phyloP scores from a whole-genome alignment of 2,329 filamentous ascomycete genomes.

The Keithomyces neogunnii region DNA sequence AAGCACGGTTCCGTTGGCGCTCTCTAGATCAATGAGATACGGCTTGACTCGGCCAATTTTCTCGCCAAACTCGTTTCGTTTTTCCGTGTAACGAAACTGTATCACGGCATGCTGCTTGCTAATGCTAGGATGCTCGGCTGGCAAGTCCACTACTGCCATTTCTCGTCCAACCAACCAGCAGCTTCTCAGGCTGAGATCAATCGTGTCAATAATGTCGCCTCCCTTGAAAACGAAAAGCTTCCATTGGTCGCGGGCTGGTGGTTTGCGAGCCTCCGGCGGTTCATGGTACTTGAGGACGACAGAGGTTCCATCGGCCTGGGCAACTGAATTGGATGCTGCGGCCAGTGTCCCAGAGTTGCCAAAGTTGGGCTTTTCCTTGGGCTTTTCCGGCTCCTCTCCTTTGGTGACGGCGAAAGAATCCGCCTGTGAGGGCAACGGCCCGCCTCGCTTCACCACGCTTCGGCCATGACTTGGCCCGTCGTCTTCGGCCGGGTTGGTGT shows the following conservation, averaged over 20 bases:
- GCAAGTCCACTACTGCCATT: slow-evolving; percentile 68
- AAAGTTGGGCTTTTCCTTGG: slow-evolving; percentile 86
- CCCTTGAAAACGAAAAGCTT: slow-evolving; percentile 91
- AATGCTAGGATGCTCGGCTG: slow-evolving; percentile 81
- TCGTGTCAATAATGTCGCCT: slow-evolving; percentile 68
- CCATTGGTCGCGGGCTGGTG: slow-evolving; percentile 71
- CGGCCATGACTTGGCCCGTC: slow-evolving; percentile 9
- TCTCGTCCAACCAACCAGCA: slow-evolving; percentile 91
- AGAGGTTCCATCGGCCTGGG: slow-evolving; percentile 62
- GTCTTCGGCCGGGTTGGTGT: slow-evolving; percentile 14
- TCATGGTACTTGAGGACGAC: slow-evolving; percentile 94
- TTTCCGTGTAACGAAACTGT: slow-evolving; percentile 81
- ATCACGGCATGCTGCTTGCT: slow-evolving; percentile 95
- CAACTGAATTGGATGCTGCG: slow-evolving; percentile 72
- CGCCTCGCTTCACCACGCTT: slow-evolving; percentile 23
- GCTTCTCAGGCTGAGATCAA: slow-evolving; percentile 66
- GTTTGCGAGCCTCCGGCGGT: slow-evolving; percentile 84
- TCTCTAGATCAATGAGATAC: slow-evolving; percentile 90
- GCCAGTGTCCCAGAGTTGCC: slow-evolving; percentile 72
- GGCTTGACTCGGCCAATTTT: slow-evolving; percentile 71
- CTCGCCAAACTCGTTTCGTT: slow-evolving; percentile 80
- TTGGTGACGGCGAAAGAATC: slow-evolving; percentile 50
- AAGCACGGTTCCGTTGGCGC: slow-evolving; percentile 79
- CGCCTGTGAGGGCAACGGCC: slow-evolving; percentile 51
- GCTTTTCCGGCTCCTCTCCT: slow-evolving; percentile 39